These are phyloP conservation scores for Colletotrichum cereale DNA, from an alignment of 2,329 filamentous ascomycete genomes.

Conservation along the genomic window DNA sequence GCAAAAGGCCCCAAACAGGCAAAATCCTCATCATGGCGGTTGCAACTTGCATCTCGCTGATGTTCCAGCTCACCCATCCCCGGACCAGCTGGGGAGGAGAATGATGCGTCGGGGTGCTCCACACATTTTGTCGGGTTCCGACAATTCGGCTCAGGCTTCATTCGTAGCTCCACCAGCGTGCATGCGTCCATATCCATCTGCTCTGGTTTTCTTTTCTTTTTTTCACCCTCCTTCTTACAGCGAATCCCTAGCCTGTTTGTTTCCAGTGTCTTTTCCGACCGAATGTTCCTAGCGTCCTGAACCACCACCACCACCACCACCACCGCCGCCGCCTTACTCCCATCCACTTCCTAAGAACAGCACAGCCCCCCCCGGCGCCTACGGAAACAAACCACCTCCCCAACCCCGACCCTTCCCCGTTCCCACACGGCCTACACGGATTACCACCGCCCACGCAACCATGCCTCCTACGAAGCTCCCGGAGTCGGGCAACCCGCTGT, in stretches of 20 bases:
- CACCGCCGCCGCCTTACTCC: background rate
- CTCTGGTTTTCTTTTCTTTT: background rate
- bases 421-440: slow-evolving; percentile 8
- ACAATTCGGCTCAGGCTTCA: slow-evolving; percentile 26
- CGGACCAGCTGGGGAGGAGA: background rate
- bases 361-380: slow-evolving; percentile 8
- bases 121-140: slow-evolving; percentile 22
- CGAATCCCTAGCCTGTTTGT: background rate
- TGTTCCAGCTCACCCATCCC: background rate
- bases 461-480: slow-evolving; percentile 62
- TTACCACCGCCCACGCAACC: slow-evolving; percentile 21
- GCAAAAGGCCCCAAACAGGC: background rate
- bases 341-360: slow-evolving; percentile 18
- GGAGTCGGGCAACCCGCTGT: slow-evolving; percentile 62
- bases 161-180: background rate
- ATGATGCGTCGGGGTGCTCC: background rate
- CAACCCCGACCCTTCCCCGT: slow-evolving; percentile 12
- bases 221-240: background rate
- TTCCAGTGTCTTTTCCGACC: background rate
- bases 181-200: slow-evolving; percentile 1
- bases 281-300: background rate
- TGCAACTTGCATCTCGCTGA: slow-evolving; percentile 7
- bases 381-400: slow-evolving; percentile 10
- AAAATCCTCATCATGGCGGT: background rate
- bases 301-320: slow-evolving; percentile 3